phyloP scores from a whole-genome alignment of 2,329 filamentous ascomycete genomes.

The Apiospora phragmitis region DNA sequence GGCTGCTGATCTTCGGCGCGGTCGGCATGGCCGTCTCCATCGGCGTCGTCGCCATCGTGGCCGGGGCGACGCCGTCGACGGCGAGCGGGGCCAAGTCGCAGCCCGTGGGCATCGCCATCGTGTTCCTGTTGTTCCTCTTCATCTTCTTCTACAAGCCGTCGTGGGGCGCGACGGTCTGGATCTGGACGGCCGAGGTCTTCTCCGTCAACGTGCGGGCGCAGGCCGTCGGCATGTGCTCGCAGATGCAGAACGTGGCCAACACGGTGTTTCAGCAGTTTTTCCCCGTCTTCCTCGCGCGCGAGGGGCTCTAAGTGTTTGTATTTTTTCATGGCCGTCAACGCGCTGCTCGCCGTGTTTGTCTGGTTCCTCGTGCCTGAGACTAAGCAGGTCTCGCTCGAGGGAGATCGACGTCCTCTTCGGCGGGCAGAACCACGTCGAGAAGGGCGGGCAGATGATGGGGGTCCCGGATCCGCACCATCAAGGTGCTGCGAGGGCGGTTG shows the following conservation, averaged over 20 bases:
- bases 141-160: conserved; percentile 69
- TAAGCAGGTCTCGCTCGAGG: conserved; percentile 26
- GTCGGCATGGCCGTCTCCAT: conserved; percentile 71
- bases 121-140: conserved; percentile 67
- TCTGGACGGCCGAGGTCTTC: conserved; percentile 70
- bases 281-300: conserved; percentile 63
- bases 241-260: conserved; percentile 65
- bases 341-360: conserved; percentile 37
- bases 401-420: conserved; percentile 32
- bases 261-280: conserved; percentile 71
- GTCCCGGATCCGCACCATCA: conserved; percentile 8
- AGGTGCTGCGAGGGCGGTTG: background rate
- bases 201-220: conserved; percentile 72
- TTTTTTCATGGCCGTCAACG: conserved; percentile 45
- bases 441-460: conserved; percentile 48
- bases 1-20: conserved; percentile 68
- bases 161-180: conserved; percentile 71
- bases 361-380: conserved; percentile 37
- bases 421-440: conserved; percentile 51
- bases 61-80: conserved; percentile 52
- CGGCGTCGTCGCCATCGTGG: conserved; percentile 57
- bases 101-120: conserved; percentile 66
- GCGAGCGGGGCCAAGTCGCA: conserved; percentile 54
- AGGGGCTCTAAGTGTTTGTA: conserved; percentile 44
- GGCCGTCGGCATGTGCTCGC: conserved; percentile 65